Conservation (phyloP, 139 green algal species). For the Limnomonas spitsbergensis region DNA sequence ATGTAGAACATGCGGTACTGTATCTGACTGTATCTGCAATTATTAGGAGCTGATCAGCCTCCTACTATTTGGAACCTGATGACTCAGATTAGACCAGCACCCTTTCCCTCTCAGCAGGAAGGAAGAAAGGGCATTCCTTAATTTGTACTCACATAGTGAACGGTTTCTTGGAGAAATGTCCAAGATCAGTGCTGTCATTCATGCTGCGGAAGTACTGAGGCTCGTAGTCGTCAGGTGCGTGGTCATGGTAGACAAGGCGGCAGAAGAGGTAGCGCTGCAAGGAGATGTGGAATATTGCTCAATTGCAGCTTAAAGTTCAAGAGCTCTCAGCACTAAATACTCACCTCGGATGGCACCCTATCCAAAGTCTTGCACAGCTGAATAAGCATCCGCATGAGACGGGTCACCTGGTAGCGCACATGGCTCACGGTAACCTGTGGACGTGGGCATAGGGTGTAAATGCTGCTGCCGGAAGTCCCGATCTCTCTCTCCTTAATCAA, state of each 20-base stretch:
- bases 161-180: conserved; percentile 55
- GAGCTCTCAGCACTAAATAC: neutral
- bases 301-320: neutral
- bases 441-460: too few relatives aligned
- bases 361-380: conserved; percentile 70
- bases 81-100: neutral
- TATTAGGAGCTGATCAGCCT: too few relatives aligned
- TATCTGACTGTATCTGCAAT: too few relatives aligned
- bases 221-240: conserved; percentile 77
- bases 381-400: conserved; percentile 77
- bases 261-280: conserved; percentile 77
- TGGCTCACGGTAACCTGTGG: neutral
- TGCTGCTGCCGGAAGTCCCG: too few relatives aligned
- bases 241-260: conserved; percentile 73
- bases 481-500: too few relatives aligned
- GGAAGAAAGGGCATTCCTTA: too few relatives aligned
- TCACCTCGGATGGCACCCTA: conserved; percentile 62
- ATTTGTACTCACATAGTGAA: conserved; percentile 55
- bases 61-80: neutral
- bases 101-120: neutral
- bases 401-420: conserved; percentile 57
- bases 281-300: too few relatives aligned
- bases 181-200: neutral
- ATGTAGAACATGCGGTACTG: too few relatives aligned
- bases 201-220: conserved; percentile 61